These are phyloP conservation scores for Fusarium robinianum DNA, from an alignment of 2,329 filamentous ascomycete species.

Conservation along the genomic window DNA sequence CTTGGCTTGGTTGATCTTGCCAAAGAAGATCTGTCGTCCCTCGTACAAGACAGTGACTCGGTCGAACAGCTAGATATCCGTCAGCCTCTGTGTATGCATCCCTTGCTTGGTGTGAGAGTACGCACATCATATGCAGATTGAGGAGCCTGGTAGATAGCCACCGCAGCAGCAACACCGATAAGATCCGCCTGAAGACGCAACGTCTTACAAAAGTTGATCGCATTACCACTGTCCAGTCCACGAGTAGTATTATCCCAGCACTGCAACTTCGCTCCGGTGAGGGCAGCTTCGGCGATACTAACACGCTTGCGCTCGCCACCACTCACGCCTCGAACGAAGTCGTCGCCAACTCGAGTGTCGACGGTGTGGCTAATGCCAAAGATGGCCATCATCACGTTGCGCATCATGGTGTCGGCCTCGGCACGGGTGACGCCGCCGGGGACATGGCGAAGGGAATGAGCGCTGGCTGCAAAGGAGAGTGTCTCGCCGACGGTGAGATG, in stretches of 20 bases:
- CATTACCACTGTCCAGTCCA: conserved; percentile 37
- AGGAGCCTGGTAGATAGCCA: conserved; percentile 64
- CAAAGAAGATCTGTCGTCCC: conserved; percentile 70
- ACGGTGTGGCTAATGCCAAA: conserved; percentile 77
- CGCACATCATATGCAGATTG: conserved; percentile 58
- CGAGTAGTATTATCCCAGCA: conserved; percentile 42
- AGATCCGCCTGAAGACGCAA: conserved; percentile 36
- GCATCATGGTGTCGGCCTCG: conserved; percentile 32
- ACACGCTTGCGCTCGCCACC: conserved; percentile 80
- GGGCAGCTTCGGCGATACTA: conserved; percentile 70
- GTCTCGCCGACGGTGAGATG: conserved; percentile 70
- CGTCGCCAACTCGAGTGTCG: conserved; percentile 73
- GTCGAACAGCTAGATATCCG: conserved; percentile 65
- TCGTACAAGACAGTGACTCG: conserved; percentile 70
- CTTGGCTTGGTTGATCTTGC: conserved; percentile 59
- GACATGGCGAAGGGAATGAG: conserved; percentile 63
- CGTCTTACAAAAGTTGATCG: conserved; percentile 35
- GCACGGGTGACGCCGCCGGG: conserved; percentile 20
- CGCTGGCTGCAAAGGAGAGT: conserved; percentile 64
- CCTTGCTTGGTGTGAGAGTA: not conserved
- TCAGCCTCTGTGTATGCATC: not conserved
- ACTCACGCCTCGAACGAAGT: conserved; percentile 70
- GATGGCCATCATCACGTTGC: conserved; percentile 70
- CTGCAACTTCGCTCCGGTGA: conserved; percentile 34
- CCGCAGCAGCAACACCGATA: conserved; percentile 33